Evolutionary conservation across 495 filamentous ascomycete genomes (phyloP), one percentile per base, ranked within the genome.

Genomic region (Chaetomium tenue): DNA sequence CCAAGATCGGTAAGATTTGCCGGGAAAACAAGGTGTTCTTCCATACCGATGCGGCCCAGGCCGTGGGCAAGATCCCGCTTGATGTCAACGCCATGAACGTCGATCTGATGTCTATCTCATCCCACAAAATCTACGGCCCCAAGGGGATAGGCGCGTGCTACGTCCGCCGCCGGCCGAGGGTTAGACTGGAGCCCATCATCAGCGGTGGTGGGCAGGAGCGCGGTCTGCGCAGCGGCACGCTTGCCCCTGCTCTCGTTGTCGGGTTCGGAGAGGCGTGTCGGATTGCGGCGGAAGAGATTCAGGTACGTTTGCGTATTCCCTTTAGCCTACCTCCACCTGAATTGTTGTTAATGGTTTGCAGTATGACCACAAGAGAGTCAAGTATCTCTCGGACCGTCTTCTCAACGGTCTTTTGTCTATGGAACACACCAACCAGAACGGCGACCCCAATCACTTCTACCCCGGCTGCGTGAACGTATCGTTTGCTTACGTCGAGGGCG

Each of bases 91-190:
- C 92, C 76, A 89, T 93, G 89, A 93, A 97, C 74, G 87, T 98
- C 60, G 94, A 98, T 74, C 79, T 98, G 70, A 96, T 98, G 94
- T 97, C 92, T 13, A 96, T 98, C 51, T 97, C 94, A n/a, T 92
- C 89, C 54, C 94, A 98, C 79, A 98, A 98, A 81, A 95, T 98
- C 64, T 98, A 98, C 76, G 94, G 94, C 46, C 94, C 94, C 55
- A 98, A 95, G 81, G 94, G 94, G 47, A 91, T 98, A 39, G 94
- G 94, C 63, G 94, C 94, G 39, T 98, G 94, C 77, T 98, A 91
- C 70, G 91, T 98, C 26, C 88, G 94, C 65, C 85, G 94, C 74
- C 84, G 94, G 51, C 94, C 94, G 12, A 86, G 91, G 73, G 94
- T 98, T 58, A 90, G 94, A 75, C 81, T 98, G 52, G 95, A 98